A percentile compares a stretch with the other conserved stretches of the same genome.
These are phyloP conservation scores for Suhomyces faveliae DNA, from an alignment of 805 yeast genomes.

Conservation along the genomic window DNA sequence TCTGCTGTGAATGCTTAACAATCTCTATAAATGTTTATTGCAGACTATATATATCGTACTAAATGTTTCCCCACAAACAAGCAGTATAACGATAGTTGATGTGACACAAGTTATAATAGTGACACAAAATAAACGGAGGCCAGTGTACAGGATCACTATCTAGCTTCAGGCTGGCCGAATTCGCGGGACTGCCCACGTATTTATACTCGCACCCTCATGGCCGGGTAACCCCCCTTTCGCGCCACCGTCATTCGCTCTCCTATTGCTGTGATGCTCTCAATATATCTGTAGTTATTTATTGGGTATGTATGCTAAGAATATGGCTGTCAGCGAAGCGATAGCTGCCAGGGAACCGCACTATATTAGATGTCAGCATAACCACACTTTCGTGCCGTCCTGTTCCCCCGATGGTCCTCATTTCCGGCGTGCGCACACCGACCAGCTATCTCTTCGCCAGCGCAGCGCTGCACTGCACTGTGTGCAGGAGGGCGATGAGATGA, in stretches of 20 bases:
- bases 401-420: not conserved
- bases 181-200: constrained; percentile 19
- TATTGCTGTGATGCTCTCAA: not conserved
- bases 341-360: not conserved
- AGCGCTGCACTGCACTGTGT: not conserved
- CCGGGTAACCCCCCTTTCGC: constrained; percentile 20
- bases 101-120: not conserved
- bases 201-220: constrained; percentile 20
- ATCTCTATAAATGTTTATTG: constrained; percentile 9
- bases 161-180: constrained; percentile 1
- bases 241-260: constrained; percentile 7
- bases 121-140: constrained; percentile 1
- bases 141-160: constrained; percentile 6
- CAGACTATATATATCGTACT: constrained; percentile 7
- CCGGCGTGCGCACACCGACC: not conserved
- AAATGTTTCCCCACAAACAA: constrained; percentile 8
- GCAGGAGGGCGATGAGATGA: constrained; percentile 5
- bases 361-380: not conserved
- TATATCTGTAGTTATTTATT: not conserved
- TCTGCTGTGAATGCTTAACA: constrained; percentile 4
- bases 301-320: constrained; percentile 4
- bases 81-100: not conserved
- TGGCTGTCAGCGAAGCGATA: not conserved
- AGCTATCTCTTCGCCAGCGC: not conserved
- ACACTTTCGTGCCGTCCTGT: not conserved